A percentile compares a stretch with the other conserved stretches of the same genome.
These are phyloP conservation scores for Fraxinus baroniana DNA, from an alignment of 305 asterid genomes.

Conservation along the genomic window DNA sequence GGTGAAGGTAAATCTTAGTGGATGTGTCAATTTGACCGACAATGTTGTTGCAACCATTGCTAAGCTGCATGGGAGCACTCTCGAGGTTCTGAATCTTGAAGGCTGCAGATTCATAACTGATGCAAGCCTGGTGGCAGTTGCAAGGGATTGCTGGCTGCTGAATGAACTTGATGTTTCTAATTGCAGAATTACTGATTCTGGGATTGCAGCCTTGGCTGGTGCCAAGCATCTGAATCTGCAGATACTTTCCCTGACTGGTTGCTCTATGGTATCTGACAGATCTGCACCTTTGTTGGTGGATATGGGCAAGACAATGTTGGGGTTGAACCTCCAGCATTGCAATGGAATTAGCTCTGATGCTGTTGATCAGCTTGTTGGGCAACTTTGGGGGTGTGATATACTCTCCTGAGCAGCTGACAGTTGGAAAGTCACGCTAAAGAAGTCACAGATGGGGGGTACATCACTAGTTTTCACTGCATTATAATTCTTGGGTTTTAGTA, in stretches of 20 bases:
- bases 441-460: neutral
- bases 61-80: slow-evolving; percentile 61
- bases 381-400: slow-evolving; percentile 84
- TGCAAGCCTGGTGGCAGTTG: slow-evolving; percentile 54
- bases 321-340: slow-evolving; percentile 79
- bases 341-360: slow-evolving; percentile 42
- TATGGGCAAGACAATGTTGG: slow-evolving; percentile 56
- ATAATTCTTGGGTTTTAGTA: slow-evolving; percentile 29
- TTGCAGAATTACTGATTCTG: slow-evolving; percentile 57
- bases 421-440: neutral
- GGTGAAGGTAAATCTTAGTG: slow-evolving; percentile 58
- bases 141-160: slow-evolving; percentile 55
- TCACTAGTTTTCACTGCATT: slow-evolving; percentile 14
- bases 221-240: slow-evolving; percentile 54
- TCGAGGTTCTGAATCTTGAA: slow-evolving; percentile 68
- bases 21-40: slow-evolving; percentile 67
- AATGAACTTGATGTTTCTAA: slow-evolving; percentile 67
- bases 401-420: slow-evolving; percentile 42
- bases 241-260: slow-evolving; percentile 61
- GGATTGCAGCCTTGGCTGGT: slow-evolving; percentile 57
- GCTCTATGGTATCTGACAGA: slow-evolving; percentile 54
- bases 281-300: slow-evolving; percentile 49
- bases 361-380: slow-evolving; percentile 51
- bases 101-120: slow-evolving; percentile 64
- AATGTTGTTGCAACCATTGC: slow-evolving; percentile 45